Base-by-base conservation (phyloP, 805 yeast genomes). In the Monosporozyma servazzii region DNA sequence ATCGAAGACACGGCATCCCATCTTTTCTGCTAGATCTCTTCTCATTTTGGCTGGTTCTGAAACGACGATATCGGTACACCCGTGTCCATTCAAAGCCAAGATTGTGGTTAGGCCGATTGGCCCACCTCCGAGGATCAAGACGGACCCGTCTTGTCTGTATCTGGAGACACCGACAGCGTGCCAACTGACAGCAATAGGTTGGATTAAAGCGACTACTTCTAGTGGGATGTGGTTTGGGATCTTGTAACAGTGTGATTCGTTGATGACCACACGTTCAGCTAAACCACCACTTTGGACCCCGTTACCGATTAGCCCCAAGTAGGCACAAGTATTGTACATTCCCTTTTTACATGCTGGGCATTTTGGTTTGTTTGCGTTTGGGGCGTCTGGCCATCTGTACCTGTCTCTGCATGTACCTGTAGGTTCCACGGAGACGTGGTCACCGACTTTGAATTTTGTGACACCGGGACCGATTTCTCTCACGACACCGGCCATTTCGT, bases 101-200 rank as follows among this genome's bases (percentile, higher is more conserved):
- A 81, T 70, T 1, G 82, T 75, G 36, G 84, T 78, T 30, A 81
- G 64, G 1, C 86, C 85, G 59, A 81, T 80, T 30, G 85, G 83
- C 11, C 86, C 86, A 40, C 79, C 79, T 40, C 86, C 86, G 3
- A 81, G 58, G 23, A 81, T 76, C 47, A 81, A 63, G 3, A 76
- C 80, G 13, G 71, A 62, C 17, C 71, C 68, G 36, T 81, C 82
- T 33, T 60, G 65, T 53, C 70, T 62, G 57, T 77, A 75, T 0
- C 71, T 57, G 66, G 80, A 67, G 3, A 74, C 68, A 51, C 74
- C 70, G 17, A 77, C 77, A 5, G 83, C 84, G 56, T 80, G 85
- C 81, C 82, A 49, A 57, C 55, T 76, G 68, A 79, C 84, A 2
- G 82, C 73, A 47, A 80, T 68, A 3, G 84, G 84, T 61, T 80